Conservation (phyloP, 208 protist species). For the Trypanosoma scelopori region DNA sequence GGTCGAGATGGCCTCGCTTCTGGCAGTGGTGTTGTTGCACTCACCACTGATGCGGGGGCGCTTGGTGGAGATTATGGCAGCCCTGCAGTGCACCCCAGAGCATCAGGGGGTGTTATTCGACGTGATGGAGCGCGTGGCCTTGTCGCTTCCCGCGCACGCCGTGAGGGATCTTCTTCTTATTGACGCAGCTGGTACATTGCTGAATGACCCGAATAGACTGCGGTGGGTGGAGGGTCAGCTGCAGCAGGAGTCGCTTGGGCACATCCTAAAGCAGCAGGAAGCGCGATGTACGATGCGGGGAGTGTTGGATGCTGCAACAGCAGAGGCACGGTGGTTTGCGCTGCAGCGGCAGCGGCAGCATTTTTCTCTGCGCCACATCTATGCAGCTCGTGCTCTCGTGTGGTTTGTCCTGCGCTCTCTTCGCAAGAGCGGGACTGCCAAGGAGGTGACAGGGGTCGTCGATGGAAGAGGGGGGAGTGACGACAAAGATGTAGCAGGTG, state of each 20-base stretch:
- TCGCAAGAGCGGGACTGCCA: background rate
- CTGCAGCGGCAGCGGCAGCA: constrained; percentile 10
- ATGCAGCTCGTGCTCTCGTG: background rate
- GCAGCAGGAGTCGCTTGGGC: background rate
- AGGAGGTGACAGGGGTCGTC: background rate
- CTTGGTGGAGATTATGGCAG: background rate
- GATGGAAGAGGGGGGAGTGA: background rate
- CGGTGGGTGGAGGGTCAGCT: background rate
- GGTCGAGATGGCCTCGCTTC: constrained; percentile 12
- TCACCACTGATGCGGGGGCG: constrained; percentile 7
- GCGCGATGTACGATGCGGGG: background rate
- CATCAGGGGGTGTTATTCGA: constrained; percentile 9
- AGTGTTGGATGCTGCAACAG: background rate
- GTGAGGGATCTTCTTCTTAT: constrained; percentile 12
- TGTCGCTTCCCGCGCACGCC: background rate
- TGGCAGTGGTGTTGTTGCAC: constrained; percentile 20
- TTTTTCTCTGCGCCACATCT: background rate
- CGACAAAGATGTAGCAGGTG: background rate
- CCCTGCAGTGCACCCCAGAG: constrained; percentile 6
- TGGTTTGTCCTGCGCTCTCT: constrained; percentile 9
- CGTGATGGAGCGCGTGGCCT: background rate
- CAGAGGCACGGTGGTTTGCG: constrained; percentile 1
- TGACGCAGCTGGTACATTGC: constrained; percentile 9
- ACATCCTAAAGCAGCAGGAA: background rate
- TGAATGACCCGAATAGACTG: constrained; percentile 9